Conservation (phyloP, 495 filamentous ascomycete species). For the Staphylotrichum longicolle region DNA sequence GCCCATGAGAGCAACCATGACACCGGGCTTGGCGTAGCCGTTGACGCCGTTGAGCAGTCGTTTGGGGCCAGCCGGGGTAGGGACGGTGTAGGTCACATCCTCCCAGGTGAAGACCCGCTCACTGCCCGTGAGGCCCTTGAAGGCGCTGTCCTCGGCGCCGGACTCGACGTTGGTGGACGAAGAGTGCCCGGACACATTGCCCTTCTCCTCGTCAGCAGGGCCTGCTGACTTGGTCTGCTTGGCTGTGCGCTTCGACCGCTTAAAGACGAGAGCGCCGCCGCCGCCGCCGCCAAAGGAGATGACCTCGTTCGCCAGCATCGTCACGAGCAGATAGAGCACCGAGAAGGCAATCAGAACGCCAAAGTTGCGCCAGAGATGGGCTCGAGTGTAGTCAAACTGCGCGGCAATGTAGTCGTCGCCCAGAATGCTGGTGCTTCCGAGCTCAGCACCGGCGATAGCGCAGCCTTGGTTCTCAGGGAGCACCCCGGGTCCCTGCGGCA, state of each 20-base stretch:
- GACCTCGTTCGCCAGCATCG: slow-evolving; percentile 59
- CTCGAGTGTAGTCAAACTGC: slow-evolving; percentile 57
- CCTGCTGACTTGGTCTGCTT: slow-evolving; percentile 30
- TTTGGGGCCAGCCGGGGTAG: slow-evolving; percentile 57
- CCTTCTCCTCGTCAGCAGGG: slow-evolving; percentile 48
- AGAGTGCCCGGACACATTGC: slow-evolving; percentile 22
- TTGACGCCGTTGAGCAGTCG: slow-evolving; percentile 65
- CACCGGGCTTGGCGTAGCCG: slow-evolving; percentile 77
- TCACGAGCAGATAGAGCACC: slow-evolving; percentile 66
- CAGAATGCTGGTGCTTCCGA: slow-evolving; percentile 50
- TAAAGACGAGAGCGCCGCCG: slow-evolving; percentile 36
- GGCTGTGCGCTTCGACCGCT: slow-evolving; percentile 31
- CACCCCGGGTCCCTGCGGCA: slow-evolving; percentile 59
- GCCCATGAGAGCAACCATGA: slow-evolving; percentile 80
- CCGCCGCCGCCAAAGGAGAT: slow-evolving; percentile 43
- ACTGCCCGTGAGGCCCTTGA: slow-evolving; percentile 21
- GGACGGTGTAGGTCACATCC: slow-evolving; percentile 62
- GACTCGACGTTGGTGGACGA: slow-evolving; percentile 33
- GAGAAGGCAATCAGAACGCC: slow-evolving; percentile 70
- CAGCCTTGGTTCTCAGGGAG: slow-evolving; percentile 58
- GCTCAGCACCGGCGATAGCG: slow-evolving; percentile 52
- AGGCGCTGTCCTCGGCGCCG: slow-evolving; percentile 14
- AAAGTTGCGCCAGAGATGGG: slow-evolving; percentile 78
- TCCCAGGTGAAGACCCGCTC: slow-evolving; percentile 58
- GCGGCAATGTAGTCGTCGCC: slow-evolving; percentile 60